A percentile compares a stretch with the other conserved stretches of the same genome.
Evolutionary conservation across 2,329 filamentous ascomycete genomes (phyloP).

Genomic region (Fusarium anthophilum): DNA sequence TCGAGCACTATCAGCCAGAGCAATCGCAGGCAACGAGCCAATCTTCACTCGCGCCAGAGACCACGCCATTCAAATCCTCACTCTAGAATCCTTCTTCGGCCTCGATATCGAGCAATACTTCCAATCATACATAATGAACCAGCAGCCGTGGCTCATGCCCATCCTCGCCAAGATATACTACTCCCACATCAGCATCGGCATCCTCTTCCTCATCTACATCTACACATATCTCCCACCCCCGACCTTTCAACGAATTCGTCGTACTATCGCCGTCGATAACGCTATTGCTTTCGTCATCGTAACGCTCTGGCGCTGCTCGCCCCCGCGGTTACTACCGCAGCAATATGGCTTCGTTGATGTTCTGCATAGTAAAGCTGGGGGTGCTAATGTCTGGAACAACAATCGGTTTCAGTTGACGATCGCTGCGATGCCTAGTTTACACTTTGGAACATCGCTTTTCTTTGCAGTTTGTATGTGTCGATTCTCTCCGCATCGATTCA

Average conservation of each 20-base stretch:
- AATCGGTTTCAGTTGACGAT: slow-evolving; percentile 59
- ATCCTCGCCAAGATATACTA: slow-evolving; percentile 55
- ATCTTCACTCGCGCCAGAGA: slow-evolving; percentile 50
- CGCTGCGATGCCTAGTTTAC: slow-evolving; percentile 60
- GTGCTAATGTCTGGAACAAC: slow-evolving; percentile 51
- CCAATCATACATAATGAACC: slow-evolving; percentile 52
- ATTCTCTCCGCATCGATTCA: slow-evolving; percentile 52
- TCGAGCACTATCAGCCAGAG: slow-evolving; percentile 53
- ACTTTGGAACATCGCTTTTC: slow-evolving; percentile 55
- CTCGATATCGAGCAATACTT: slow-evolving; percentile 53
- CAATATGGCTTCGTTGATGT: slow-evolving; percentile 59
- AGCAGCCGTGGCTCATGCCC: slow-evolving; percentile 49
- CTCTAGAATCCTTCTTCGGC: slow-evolving; percentile 49
- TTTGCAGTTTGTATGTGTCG: slow-evolving; percentile 47
- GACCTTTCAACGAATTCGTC: slow-evolving; percentile 54
- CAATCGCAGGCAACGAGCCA: slow-evolving; percentile 51
- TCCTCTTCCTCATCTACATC: slow-evolving; percentile 57
- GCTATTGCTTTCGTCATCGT: slow-evolving; percentile 58
- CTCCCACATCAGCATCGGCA: slow-evolving; percentile 56
- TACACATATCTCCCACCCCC: slow-evolving; percentile 55
- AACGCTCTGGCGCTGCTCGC: slow-evolving; percentile 58
- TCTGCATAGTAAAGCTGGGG: slow-evolving; percentile 48
- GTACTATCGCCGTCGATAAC: slow-evolving; percentile 59
- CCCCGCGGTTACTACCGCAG: slow-evolving; percentile 57
- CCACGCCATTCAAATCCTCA: slow-evolving; percentile 54